These are phyloP conservation scores for Pugionium cornutum DNA, from an alignment of 345 rosid genomes.

Conservation along the genomic window DNA sequence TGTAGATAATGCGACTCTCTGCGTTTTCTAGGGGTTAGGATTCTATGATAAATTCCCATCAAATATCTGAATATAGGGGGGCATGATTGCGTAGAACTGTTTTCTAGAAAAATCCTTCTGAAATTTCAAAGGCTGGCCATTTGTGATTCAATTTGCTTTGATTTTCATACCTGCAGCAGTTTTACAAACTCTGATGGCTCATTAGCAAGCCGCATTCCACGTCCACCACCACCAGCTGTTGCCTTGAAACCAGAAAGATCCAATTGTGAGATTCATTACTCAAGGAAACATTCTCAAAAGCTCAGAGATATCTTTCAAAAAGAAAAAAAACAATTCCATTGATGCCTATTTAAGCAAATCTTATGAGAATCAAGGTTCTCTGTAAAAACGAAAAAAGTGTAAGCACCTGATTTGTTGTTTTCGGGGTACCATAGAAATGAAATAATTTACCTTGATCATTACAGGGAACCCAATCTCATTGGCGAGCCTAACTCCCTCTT, in stretches of 20 bases:
- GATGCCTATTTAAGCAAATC: conserved; percentile 4
- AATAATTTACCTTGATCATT: conserved; percentile 80
- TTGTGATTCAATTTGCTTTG: conserved; percentile 6
- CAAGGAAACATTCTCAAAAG: conserved; percentile 6
- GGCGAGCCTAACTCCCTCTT: conserved; percentile 85
- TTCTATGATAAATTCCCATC: no score
- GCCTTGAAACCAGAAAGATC: conserved; percentile 54
- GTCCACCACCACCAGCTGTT: conserved; percentile 99
- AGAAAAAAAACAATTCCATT: background rate
- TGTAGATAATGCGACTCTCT: background rate
- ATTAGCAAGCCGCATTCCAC: conserved; percentile 99
- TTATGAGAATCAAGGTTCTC: conserved; percentile 1
- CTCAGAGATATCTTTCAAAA: conserved; percentile 2
- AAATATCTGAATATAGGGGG: background rate
- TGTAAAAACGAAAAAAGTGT: background rate
- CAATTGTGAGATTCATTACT: conserved; percentile 9
- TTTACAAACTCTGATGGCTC: conserved; percentile 94
- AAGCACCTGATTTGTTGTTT: background rate
- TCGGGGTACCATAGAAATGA: no score
- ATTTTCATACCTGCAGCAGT: conserved; percentile 71
- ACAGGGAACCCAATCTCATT: conserved; percentile 90
- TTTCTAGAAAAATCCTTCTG: background rate
- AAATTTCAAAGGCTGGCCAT: background rate
- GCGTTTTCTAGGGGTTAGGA: no score
- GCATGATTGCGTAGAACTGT: background rate